Evolutionary conservation across 345 rosid species (phyloP).

Genomic region (Brassica rapa): DNA sequence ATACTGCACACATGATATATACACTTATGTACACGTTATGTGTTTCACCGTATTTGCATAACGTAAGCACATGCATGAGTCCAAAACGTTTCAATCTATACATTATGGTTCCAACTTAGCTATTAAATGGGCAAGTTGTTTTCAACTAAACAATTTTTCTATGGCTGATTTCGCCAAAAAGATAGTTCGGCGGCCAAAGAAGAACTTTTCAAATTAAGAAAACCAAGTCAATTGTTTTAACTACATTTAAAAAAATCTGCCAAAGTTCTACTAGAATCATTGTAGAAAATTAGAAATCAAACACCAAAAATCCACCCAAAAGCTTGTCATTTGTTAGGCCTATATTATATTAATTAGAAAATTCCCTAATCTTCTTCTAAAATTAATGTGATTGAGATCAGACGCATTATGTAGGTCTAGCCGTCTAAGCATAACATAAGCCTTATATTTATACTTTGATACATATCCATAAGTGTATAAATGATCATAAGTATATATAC

Average conservation of each 20-base stretch:
- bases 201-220: neutral
- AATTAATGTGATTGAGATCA: neutral
- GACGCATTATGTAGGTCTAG: neutral
- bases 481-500: slow-evolving; percentile 36
- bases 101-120: slow-evolving; percentile 11
- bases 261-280: neutral
- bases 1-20: neutral
- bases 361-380: neutral
- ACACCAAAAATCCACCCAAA: slow-evolving; percentile 6
- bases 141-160: neutral
- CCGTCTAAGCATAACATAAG: neutral
- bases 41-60: slow-evolving; percentile 30
- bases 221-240: neutral
- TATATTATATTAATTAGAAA: neutral
- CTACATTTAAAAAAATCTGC: neutral
- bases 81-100: slow-evolving; percentile 21
- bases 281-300: neutral
- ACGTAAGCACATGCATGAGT: slow-evolving; percentile 20
- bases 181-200: slow-evolving; percentile 1
- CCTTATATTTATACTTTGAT: neutral
- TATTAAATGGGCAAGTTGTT: neutral
- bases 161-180: slow-evolving; percentile 12
- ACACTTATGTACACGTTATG: slow-evolving; percentile 33
- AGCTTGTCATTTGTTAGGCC: neutral
- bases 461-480: slow-evolving; percentile 6